Conservation (phyloP, 2,329 filamentous ascomycete species). For the Epichloe gansuensis region DNA sequence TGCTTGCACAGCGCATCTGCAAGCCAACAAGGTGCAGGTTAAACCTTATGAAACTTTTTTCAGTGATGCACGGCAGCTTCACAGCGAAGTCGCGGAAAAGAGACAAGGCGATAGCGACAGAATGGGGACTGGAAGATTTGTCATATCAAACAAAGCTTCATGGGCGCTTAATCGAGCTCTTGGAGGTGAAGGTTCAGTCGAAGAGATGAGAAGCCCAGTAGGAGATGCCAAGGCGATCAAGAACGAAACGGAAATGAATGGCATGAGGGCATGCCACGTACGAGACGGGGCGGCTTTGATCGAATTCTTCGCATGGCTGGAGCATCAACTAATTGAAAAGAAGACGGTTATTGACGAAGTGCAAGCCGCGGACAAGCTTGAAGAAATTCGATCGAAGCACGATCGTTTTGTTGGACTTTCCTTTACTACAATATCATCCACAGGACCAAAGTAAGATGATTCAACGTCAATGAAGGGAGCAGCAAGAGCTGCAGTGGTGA, state of each 20-base stretch:
- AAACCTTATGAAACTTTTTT: constrained; percentile 78
- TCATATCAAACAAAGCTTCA: constrained; percentile 79
- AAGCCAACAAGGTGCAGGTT: constrained; percentile 54
- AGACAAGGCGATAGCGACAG: constrained; percentile 18
- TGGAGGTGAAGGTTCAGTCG: constrained; percentile 73
- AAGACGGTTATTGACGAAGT: constrained; percentile 73
- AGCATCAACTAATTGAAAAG: constrained; percentile 69
- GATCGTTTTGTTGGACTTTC: constrained; percentile 78
- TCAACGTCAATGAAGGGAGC: no score
- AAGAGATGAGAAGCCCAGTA: constrained; percentile 77
- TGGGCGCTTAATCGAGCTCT: constrained; percentile 84
- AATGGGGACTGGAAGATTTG: constrained; percentile 46
- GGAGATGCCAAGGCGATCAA: constrained; percentile 90
- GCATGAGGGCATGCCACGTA: constrained; percentile 89
- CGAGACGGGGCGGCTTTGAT: constrained; percentile 83
- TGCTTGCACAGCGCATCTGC: constrained; percentile 57
- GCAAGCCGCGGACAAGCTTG: constrained; percentile 80
- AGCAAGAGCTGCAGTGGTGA: background rate
- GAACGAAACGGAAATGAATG: constrained; percentile 76
- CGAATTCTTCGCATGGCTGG: constrained; percentile 93
- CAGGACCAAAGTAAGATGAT: constrained; percentile 52
- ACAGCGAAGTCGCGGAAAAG: constrained; percentile 25
- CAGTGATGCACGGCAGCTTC: constrained; percentile 55
- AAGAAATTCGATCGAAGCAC: constrained; percentile 54
- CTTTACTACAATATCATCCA: constrained; percentile 93